phyloP scores from a whole-genome alignment of 2,329 filamentous ascomycete species.

The Monosporascus sp. region DNA sequence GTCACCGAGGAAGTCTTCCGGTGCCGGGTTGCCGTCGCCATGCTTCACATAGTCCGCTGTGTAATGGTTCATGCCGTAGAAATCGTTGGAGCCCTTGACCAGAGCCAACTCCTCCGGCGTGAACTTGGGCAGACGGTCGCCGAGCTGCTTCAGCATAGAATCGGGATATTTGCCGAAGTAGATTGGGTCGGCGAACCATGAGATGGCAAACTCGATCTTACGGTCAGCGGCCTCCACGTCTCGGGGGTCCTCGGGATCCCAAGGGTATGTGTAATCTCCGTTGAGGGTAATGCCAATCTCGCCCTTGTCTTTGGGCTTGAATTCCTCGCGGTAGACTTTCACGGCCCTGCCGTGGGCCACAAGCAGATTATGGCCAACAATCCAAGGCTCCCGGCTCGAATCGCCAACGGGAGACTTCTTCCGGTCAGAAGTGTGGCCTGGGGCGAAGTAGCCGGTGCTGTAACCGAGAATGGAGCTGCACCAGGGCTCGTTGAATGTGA shows the following conservation, averaged over 20 bases:
- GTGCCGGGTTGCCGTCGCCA: conserved; percentile 52
- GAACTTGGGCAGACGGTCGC: conserved; percentile 68
- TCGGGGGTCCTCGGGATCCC: conserved; percentile 68
- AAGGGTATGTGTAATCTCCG: conserved; percentile 77
- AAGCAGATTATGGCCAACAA: conserved; percentile 73
- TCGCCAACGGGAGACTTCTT: conserved; percentile 66
- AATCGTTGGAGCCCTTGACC: conserved; percentile 84
- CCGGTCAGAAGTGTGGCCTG: conserved; percentile 74
- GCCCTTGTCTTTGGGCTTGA: conserved; percentile 66
- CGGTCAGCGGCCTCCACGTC: conserved; percentile 73
- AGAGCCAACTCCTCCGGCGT: conserved; percentile 66
- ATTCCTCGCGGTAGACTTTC: conserved; percentile 76
- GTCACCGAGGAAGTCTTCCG: conserved; percentile 69
- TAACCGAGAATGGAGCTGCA: conserved; percentile 79
- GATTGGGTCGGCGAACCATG: conserved; percentile 84
- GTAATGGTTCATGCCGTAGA: conserved; percentile 95
- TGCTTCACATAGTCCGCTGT: conserved; percentile 82
- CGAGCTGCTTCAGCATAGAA: conserved; percentile 77
- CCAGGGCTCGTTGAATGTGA: conserved; percentile 88
- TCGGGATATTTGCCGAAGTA: conserved; percentile 81
- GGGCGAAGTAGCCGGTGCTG: conserved; percentile 70
- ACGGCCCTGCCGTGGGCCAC: conserved; percentile 76
- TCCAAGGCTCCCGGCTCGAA: conserved; percentile 73
- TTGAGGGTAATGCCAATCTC: conserved; percentile 87
- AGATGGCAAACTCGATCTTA: conserved; percentile 82